Percentiles rank a stretch among this genome's conserved stretches.
Conservation (phyloP, 257 asterid species). For the Primulina huaijiensis region DNA sequence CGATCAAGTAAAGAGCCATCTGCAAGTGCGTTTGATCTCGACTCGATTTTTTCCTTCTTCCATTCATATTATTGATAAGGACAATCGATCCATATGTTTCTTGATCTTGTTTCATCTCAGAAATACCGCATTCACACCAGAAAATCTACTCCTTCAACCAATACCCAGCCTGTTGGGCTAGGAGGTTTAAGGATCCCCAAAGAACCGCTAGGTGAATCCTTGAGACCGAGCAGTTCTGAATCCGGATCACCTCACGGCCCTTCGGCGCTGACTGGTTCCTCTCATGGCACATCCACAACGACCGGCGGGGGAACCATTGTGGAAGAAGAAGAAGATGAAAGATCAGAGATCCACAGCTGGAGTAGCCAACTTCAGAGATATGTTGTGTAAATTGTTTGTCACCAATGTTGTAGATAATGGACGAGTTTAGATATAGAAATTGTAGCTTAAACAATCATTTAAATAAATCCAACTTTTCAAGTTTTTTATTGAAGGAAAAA, state of each 20-base stretch:
- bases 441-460: too few species aligned
- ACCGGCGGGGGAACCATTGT: conserved; percentile 38
- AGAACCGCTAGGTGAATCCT: conserved; percentile 38
- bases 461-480: too few species aligned
- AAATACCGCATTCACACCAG: conserved; percentile 45
- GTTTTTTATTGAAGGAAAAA: too few species aligned
- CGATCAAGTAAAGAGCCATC: conserved; percentile 59
- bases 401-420: conserved; percentile 28
- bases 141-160: neutral
- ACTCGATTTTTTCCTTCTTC: neutral
- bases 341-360: conserved; percentile 45
- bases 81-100: neutral
- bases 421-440: too few species aligned
- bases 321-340: conserved; percentile 46
- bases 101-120: conserved; percentile 23
- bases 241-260: conserved; percentile 53
- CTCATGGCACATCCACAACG: conserved; percentile 41
- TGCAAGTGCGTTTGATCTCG: conserved; percentile 35
- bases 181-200: conserved; percentile 40
- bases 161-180: conserved; percentile 8
- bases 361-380: conserved; percentile 29
- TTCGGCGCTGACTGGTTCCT: conserved; percentile 36
- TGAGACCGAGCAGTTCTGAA: conserved; percentile 39
- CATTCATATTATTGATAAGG: neutral
- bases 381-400: conserved; percentile 28